Conservation (phyloP, 257 asterid species). For the Nicotiana undulata region DNA sequence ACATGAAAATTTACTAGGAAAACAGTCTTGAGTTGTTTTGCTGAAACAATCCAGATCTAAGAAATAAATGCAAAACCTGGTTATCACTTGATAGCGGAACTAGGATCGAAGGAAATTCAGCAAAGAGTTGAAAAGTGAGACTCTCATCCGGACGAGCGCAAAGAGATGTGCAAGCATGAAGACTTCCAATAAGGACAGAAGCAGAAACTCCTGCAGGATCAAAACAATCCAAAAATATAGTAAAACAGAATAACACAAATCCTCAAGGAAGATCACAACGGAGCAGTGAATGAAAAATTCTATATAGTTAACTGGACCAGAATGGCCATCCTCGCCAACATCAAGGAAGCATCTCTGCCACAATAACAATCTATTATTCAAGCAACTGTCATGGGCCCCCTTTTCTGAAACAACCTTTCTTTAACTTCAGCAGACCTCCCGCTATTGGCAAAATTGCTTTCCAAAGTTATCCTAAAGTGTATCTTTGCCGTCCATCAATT, state of each 20-base stretch:
- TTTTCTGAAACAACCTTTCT: background rate
- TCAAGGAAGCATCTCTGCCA: background rate
- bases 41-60: background rate
- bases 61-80: constrained; percentile 43
- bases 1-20: background rate
- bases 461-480: background rate
- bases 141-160: constrained; percentile 52
- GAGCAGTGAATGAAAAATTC: background rate
- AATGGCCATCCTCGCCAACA: background rate
- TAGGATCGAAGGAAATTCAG: constrained; percentile 61
- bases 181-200: constrained; percentile 61
- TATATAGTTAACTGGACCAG: background rate
- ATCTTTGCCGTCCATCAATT: background rate
- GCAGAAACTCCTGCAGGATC: constrained; percentile 46
- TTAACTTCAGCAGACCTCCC: background rate
- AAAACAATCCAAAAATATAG: background rate
- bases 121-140: constrained; percentile 37
- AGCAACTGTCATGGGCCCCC: background rate
- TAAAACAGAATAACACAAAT: background rate
- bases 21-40: background rate
- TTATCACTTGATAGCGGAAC: constrained; percentile 69
- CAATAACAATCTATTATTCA: background rate
- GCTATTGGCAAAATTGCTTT: background rate
- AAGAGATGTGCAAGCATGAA: constrained; percentile 42
- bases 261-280: background rate